These are phyloP conservation scores for Euryodendron excelsum DNA, from an alignment of 148 eudicot genomes.

Conservation along the genomic window DNA sequence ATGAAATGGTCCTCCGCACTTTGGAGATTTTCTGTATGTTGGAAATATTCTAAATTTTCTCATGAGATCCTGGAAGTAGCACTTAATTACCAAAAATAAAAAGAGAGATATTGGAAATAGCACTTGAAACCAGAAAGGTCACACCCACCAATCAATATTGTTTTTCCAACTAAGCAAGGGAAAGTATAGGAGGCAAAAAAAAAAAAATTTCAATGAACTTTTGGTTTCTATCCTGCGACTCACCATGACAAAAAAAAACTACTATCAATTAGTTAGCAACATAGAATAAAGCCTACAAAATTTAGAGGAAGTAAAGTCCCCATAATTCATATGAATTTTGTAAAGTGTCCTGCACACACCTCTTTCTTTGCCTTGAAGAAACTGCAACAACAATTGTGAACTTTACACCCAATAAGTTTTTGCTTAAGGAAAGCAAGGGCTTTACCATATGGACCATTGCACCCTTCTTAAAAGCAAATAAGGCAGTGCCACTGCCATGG, in stretches of 20 bases:
- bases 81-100: too few species aligned
- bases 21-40: too few species aligned
- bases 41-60: too few species aligned
- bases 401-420: background rate
- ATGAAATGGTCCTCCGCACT: background rate
- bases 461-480: too few species aligned
- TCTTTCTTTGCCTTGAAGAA: background rate
- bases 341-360: background rate
- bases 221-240: too few species aligned
- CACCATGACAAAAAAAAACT: too few species aligned
- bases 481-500: background rate
- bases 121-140: too few species aligned
- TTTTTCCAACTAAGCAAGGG: background rate
- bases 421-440: background rate
- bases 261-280: background rate
- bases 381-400: background rate
- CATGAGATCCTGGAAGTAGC: background rate
- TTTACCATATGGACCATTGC: too few species aligned
- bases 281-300: background rate
- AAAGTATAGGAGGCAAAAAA: background rate
- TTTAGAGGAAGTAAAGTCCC: too few species aligned
- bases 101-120: too few species aligned
- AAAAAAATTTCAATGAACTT: background rate
- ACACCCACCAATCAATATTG: background rate
- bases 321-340: background rate